A percentile compares a stretch with the other conserved stretches of the same genome.
Conservation (phyloP, 202 grass and related monocot genomes). For the Setaria viridis region DNA sequence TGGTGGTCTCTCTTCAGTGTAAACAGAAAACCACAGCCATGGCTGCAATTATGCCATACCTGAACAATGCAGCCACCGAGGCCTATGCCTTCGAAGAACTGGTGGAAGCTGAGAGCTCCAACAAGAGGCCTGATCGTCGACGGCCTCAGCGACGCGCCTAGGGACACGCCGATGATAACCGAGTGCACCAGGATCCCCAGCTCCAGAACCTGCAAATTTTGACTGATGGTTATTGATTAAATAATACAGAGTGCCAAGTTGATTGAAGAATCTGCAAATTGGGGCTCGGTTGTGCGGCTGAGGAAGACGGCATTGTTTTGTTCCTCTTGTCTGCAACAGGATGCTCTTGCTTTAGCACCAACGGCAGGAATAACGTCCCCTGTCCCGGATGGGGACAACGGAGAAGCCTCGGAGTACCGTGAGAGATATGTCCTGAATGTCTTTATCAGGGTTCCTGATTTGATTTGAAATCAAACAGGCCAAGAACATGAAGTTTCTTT, state of each 20-base stretch:
- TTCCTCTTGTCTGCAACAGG: slow-evolving; percentile 30
- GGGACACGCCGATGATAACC: slow-evolving; percentile 82
- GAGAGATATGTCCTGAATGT: neutral
- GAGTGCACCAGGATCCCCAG: slow-evolving; percentile 89
- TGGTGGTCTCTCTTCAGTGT: neutral
- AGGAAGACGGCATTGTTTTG: slow-evolving; percentile 6
- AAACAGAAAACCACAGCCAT: neutral
- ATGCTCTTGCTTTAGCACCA: slow-evolving; percentile 31
- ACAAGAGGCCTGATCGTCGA: slow-evolving; percentile 80
- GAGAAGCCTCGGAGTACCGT: neutral
- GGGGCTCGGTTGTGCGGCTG: slow-evolving; percentile 24
- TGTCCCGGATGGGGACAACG: slow-evolving; percentile 1
- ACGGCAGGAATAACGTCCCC: neutral
- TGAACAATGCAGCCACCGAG: slow-evolving; percentile 93
- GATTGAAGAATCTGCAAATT: slow-evolving; percentile 33
- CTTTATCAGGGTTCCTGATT: neutral
- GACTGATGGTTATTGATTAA: neutral
- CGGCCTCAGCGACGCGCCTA: slow-evolving; percentile 65
- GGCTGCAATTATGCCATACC: slow-evolving; percentile 24
- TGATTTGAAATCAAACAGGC: neutral
- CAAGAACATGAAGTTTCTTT: neutral
- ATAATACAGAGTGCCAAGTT: slow-evolving; percentile 3
- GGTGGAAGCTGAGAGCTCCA: slow-evolving; percentile 90
- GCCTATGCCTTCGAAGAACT: slow-evolving; percentile 91
- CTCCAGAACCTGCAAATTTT: slow-evolving; percentile 69